Conservation (phyloP, 2,329 filamentous ascomycete genomes). For the Tolypocladium nubicola region DNA sequence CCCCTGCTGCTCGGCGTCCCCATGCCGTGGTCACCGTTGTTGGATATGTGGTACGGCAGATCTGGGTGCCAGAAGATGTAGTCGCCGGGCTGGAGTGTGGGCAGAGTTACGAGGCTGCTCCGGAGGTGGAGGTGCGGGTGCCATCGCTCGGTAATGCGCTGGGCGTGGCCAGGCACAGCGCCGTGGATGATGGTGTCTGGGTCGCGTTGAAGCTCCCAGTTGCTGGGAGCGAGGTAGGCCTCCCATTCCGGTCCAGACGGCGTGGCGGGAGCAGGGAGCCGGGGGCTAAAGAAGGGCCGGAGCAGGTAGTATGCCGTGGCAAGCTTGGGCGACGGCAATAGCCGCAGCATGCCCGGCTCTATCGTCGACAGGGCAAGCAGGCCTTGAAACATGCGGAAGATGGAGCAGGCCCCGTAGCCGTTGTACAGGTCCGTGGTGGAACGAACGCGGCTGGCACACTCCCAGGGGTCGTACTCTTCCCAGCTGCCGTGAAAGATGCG, state of each 20-base stretch:
- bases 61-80: conserved; percentile 51
- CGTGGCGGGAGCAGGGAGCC: conserved; percentile 27
- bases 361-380: conserved; percentile 43
- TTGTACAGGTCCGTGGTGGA: conserved; percentile 48
- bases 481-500: conserved; percentile 42
- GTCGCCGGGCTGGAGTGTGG: conserved; percentile 42
- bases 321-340: conserved; percentile 62
- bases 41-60: conserved; percentile 44
- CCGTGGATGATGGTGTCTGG: conserved; percentile 47
- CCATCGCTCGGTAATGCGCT: conserved; percentile 47
- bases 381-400: conserved; percentile 50
- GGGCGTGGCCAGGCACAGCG: conserved; percentile 46
- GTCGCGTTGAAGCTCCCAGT: conserved; percentile 34
- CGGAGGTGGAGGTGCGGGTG: conserved; percentile 45
- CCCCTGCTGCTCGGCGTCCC: conserved; percentile 6
- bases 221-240: conserved; percentile 35
- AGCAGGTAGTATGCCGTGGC: conserved; percentile 71
- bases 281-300: conserved; percentile 41
- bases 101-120: conserved; percentile 43
- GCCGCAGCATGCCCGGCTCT: conserved; percentile 57
- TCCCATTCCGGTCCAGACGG: conserved; percentile 34
- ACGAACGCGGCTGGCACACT: conserved; percentile 39
- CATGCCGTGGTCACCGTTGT: conserved; percentile 15
- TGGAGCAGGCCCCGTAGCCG: conserved; percentile 44
- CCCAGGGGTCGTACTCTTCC: conserved; percentile 47